Base-by-base conservation (phyloP, 306 rosid genomes). In the Lithocarpus polystachyus region DNA sequence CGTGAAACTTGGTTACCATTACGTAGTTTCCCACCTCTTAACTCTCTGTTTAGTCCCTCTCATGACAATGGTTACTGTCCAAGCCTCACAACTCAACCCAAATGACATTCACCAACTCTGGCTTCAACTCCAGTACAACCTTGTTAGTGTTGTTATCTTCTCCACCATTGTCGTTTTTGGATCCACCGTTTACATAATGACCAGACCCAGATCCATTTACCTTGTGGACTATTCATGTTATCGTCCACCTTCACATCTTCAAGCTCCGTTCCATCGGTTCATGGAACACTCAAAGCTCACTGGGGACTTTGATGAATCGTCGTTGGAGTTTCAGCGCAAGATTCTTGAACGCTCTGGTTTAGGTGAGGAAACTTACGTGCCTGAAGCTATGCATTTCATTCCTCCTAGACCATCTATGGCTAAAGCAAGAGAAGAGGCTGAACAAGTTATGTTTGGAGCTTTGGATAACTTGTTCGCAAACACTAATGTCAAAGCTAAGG, bases 271-370 rank as follows among this genome's bases (percentile, higher is more conserved):
- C 83, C 3, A 52, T 0, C 43, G 73, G 59, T 92, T 90, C 85
- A 77, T 92, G 71, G 70, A 83, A 11, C 97, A 89, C 40, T 86
- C 91, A 0, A 80, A 31, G 26, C 85, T 89, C 51, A 84, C 78
- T 0, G 90, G 91, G 3, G 85, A 80, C 20, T 89, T 92, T 40
- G 81, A 87, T 4, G 84, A 87, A 0, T 82, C 91, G 5, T 83
- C 94, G 0, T 71, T 92, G 0, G 85, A 84, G 8, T 92, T 92
- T 23, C 97, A 92, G 79, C 77, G 77, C 17, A 92, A 88, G 81
- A 88, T 89, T 80, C 80, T 92, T 0, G 89, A 88, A 33, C 87
- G 91, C 40, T 88, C 90, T 13, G 94, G 97, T 4, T 86, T 92
- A 1, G 91, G 94, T 0, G 91, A 88, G 62, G 88, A 89, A 45